phyloP scores from a whole-genome alignment of 1,284 basidiomycete species.

The Paramarasmius palmivorus region DNA sequence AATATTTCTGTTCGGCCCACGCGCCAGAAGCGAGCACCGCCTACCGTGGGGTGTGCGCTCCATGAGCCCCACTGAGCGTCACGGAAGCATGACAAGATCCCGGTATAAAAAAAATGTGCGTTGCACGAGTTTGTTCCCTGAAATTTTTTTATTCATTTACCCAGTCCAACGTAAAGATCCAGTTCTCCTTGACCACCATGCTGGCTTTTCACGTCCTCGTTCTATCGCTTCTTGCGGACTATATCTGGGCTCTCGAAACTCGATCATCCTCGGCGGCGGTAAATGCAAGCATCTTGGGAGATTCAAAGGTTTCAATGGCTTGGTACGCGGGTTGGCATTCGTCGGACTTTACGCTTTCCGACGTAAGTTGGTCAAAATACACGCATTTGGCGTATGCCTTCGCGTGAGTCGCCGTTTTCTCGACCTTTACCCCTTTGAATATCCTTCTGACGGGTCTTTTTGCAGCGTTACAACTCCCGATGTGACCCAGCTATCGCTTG shows the following conservation, averaged over 20 bases:
- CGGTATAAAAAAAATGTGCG: too few relatives aligned
- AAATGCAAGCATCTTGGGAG: slow-evolving; percentile 1
- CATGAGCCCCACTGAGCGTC: too few relatives aligned
- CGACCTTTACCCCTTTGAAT: not conserved
- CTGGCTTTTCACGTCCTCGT: not conserved
- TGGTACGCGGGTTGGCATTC: slow-evolving; percentile 71
- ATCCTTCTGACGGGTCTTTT: slow-evolving; percentile 1
- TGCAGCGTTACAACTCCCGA: slow-evolving; percentile 50
- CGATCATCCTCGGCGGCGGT: not conserved
- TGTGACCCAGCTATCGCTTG: slow-evolving; percentile 40
- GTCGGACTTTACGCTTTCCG: slow-evolving; percentile 42
- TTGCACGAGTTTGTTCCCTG: too few relatives aligned
- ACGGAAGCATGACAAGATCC: too few relatives aligned
- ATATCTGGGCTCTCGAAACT: not conserved
- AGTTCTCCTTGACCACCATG: not conserved
- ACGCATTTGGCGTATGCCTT: slow-evolving; percentile 67
- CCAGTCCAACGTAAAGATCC: too few relatives aligned
- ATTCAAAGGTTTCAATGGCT: slow-evolving; percentile 40
- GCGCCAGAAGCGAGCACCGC: too few relatives aligned
- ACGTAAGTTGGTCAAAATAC: slow-evolving; percentile 62
- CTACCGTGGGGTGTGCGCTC: too few relatives aligned
- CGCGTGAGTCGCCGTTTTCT: slow-evolving; percentile 44
- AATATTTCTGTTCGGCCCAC: too few relatives aligned
- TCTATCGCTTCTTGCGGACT: not conserved
- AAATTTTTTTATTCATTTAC: too few relatives aligned